Base-by-base conservation (phyloP, 345 rosid species). In the Populus pruinosa region DNA sequence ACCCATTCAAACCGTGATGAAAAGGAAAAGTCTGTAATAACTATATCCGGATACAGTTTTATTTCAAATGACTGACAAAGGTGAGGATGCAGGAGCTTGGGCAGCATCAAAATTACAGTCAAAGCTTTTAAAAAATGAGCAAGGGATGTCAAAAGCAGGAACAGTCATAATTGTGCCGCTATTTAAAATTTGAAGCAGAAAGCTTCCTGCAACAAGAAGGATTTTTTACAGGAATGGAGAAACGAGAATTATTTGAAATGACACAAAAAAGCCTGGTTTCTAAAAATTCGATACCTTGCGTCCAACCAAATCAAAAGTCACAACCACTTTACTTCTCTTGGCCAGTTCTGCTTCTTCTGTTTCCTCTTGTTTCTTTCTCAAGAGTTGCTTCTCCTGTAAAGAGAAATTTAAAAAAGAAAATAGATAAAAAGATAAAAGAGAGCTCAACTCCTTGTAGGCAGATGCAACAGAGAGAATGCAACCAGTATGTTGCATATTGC, bases 291-390 rank as follows among this genome's bases (percentile, higher is more conserved):
- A 81, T 82, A 91, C 98, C 99, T 94, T 94, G 69, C 98, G 97
- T 44, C 99, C 97, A 63, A 94, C 87, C 88, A 94, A 87, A 86
- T 94, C 99, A 83, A 94, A 94, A 43, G 95, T 90, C 83, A 94
- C 89, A 71, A 93, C 85, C 72, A 91, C 95, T 93, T 88, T 94
- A 84, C 74, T 91, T 81, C 88, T 83, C 76, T 94, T 86, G 55
- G 86, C 93, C 63, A 27, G 80, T 78, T 94, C 96, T 79, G 95
- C 93, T 88, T 89, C 94, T 79, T 91, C 96, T 69, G 90, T 86
- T 86, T 84, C 93, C 80, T 89, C 91, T 27, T 85, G 89, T 81
- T 92, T 93, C 92, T 92, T 96, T 84, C 73, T 91, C 65, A 93
- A 61, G 59, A 96, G 94, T 77, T 92, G 92, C 86, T 91, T 96